Percentiles rank a stretch among this genome's conserved stretches.
Evolutionary conservation across 176 grass and related monocot species (phyloP).

Genomic region (Paspalum vaginatum): DNA sequence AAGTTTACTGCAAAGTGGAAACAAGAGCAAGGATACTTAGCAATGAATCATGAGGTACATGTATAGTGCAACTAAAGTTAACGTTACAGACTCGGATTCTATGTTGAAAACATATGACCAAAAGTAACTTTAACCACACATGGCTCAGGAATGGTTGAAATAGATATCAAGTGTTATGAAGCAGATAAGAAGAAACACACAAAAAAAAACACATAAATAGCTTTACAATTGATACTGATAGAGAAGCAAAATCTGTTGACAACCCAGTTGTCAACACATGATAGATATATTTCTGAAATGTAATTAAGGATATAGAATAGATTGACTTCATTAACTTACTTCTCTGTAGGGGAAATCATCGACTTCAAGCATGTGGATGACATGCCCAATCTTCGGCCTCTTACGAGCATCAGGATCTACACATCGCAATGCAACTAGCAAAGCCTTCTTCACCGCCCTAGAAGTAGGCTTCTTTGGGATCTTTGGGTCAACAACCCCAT

Average conservation of each 20-base stretch:
- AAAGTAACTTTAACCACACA: constrained; percentile 1
- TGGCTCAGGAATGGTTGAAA: too few relatives aligned
- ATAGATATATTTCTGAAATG: constrained; percentile 9
- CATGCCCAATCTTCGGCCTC: constrained; percentile 85
- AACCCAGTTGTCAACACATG: background rate
- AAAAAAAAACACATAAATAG: too few relatives aligned
- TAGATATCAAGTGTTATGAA: too few relatives aligned
- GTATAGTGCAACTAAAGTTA: background rate
- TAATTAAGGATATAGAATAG: constrained; percentile 3
- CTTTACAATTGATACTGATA: background rate
- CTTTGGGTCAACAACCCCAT: constrained; percentile 85
- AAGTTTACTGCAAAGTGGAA: background rate
- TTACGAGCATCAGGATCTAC: constrained; percentile 92
- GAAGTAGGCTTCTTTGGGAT: constrained; percentile 75
- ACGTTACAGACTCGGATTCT: background rate
- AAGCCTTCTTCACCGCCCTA: constrained; percentile 79
- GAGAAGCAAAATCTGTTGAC: background rate
- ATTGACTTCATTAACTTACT: constrained; percentile 35
- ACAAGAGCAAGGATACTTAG: background rate
- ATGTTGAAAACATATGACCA: background rate
- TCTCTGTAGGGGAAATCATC: constrained; percentile 95
- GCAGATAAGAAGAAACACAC: background rate
- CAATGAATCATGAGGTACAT: background rate
- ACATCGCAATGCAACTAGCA: constrained; percentile 85
- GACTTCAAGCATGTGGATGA: constrained; percentile 98